phyloP scores from a whole-genome alignment of 139 green algal genomes.

The Chlorella sp. region DNA sequence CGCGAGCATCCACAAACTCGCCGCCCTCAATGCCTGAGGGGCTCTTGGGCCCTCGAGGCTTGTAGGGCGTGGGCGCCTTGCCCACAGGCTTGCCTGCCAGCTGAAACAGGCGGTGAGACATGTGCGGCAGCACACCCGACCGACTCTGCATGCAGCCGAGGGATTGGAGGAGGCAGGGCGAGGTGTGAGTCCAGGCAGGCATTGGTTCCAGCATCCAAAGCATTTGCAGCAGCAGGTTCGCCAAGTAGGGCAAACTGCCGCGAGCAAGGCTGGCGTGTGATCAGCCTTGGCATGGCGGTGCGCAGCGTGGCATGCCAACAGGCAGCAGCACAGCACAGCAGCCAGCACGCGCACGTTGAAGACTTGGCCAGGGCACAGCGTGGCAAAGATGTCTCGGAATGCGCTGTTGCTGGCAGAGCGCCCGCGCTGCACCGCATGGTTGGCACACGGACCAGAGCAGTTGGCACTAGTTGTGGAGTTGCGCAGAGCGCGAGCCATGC shows the following conservation, averaged over 20 bases:
- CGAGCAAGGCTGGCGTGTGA: background rate
- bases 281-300: background rate
- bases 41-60: conserved; percentile 5
- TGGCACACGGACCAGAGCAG: too few relatives aligned
- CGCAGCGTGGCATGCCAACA: background rate
- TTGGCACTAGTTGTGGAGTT: too few relatives aligned
- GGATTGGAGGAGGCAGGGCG: background rate
- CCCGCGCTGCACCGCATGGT: background rate
- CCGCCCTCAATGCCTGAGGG: background rate
- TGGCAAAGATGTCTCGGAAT: conserved; percentile 14
- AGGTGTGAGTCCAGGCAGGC: background rate
- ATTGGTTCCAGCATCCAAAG: background rate
- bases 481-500: too few relatives aligned
- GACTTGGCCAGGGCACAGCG: conserved; percentile 10
- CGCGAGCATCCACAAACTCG: background rate
- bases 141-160: background rate
- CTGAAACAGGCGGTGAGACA: conserved; percentile 29
- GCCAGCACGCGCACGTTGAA: conserved; percentile 11
- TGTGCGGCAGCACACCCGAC: conserved; percentile 19
- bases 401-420: background rate
- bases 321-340: background rate
- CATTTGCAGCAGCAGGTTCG: background rate
- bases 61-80: conserved; percentile 24
- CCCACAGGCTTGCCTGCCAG: conserved; percentile 34
- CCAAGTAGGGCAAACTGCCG: background rate